phyloP scores from a whole-genome alignment of 2,329 filamentous ascomycete genomes.

The Fusarium piperis region DNA sequence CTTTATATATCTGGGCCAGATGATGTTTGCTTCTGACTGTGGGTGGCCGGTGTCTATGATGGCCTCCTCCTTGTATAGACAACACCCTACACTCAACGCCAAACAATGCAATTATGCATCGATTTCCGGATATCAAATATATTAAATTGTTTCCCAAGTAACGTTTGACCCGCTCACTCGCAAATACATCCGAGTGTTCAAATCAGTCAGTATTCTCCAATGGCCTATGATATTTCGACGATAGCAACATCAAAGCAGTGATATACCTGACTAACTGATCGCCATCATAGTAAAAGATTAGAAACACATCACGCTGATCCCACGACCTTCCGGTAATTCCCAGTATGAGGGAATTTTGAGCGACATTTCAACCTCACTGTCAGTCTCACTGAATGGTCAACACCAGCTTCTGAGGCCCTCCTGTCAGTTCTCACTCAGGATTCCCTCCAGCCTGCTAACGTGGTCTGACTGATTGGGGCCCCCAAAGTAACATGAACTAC shows the following conservation, averaged over 20 bases:
- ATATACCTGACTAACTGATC: background rate
- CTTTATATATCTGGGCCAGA: background rate
- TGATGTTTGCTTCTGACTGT: background rate
- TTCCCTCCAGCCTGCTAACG: background rate
- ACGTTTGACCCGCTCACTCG: background rate
- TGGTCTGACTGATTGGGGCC: background rate
- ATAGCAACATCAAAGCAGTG: background rate
- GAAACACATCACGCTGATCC: background rate
- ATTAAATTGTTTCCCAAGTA: background rate
- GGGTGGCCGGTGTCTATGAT: background rate
- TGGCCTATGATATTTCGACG: background rate
- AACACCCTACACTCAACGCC: background rate
- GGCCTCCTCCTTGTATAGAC: background rate
- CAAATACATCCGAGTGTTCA: background rate
- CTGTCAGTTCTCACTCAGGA: background rate
- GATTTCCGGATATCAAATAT: background rate
- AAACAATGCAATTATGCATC: fast-evolving
- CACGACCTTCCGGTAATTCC: background rate
- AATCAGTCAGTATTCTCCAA: background rate
- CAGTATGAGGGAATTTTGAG: background rate
- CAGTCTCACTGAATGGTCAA: background rate
- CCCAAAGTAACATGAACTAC: background rate
- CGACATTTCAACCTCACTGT: background rate
- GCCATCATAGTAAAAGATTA: background rate
- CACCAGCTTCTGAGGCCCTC: background rate